Base-by-base conservation (phyloP, 2,329 filamentous ascomycete genomes). In the Cladosporium sp. region DNA sequence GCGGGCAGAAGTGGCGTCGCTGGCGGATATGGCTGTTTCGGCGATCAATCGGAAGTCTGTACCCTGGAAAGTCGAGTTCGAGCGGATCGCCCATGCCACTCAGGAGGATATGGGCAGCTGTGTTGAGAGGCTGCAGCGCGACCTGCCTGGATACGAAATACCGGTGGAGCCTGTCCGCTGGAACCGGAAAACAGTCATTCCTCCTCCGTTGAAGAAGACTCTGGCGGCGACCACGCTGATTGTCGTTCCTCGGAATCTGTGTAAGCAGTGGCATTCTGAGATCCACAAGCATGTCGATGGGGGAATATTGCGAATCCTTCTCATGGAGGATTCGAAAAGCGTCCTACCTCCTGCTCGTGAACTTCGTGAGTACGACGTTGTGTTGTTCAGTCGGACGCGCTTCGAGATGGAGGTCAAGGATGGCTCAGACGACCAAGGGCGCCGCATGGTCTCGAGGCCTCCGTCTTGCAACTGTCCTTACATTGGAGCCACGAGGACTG, bases 261-360 rank as follows among this genome's bases (percentile, higher is more conserved):
- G 95, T 3, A 78, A 84, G 49, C 92, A 97, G 66, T 96, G 92
- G 92, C 74, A 80, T 49, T 77, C 82, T 9, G 89, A 96, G 63
- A 89, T 96, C 9, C 67, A 74, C 2, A 90, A 89, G 62, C 92
- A 96, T 63, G 86, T 89, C 11, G 68, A 76, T 33, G 58, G 65
- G 4, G 72, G 70, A 3, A 78, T 79, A 0, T 71, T 96, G 0
- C 59, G 55, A 9, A 77, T 89, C 0, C 72, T 93, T 0, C 72
- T 85, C 0, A 69, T 95, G 33, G 76, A 81, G 18, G 74, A 77
- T 8, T 62, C 68, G 4, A 72, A 72, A 3, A 73, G 76, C 18
- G 57, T 67, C 2, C 73, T 90, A 0, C 89, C 89, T 0, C 58
- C 73, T 1, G 71, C 76, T 0, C 69, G 77, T 0, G 74, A 81